Conservation (phyloP, 1,284 basidiomycete species). For the Sparassis latifolia region DNA sequence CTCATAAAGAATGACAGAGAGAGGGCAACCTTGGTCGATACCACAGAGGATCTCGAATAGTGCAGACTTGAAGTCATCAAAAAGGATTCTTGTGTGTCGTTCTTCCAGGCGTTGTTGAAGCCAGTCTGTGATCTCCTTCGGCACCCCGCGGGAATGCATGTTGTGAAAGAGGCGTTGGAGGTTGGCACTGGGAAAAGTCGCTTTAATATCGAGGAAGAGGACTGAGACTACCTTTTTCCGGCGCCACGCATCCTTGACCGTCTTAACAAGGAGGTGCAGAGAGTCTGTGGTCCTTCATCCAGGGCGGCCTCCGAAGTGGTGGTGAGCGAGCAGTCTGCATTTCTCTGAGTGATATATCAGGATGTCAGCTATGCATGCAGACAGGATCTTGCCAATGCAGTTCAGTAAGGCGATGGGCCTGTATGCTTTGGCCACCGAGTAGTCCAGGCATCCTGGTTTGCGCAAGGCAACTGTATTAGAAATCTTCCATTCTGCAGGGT, state of each 20-base stretch:
- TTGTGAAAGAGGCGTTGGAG: conserved; percentile 26
- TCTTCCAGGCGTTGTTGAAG: conserved; percentile 17
- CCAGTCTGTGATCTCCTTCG: conserved; percentile 18
- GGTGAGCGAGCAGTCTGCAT: conserved; percentile 16
- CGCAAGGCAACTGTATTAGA: conserved; percentile 29
- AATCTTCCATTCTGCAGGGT: conserved; percentile 26
- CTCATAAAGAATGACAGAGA: no score
- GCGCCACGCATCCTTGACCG: no score
- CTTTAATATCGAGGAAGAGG: no score
- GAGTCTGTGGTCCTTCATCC: conserved; percentile 32
- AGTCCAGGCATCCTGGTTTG: conserved; percentile 32
- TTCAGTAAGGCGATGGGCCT: no score
- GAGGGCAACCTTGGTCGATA: no score
- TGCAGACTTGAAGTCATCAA: conserved; percentile 25
- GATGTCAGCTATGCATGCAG: conserved; percentile 20
- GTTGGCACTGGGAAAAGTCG: conserved; percentile 30
- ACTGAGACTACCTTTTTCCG: conserved; percentile 25
- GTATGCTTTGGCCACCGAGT: no score
- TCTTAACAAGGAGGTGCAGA: conserved; percentile 26
- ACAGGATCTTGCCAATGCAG: conserved; percentile 23
- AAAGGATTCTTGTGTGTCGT: conserved; percentile 18
- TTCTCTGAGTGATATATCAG: conserved; percentile 17
- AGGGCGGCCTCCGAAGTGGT: conserved; percentile 30
- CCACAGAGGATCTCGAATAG: conserved; percentile 19
- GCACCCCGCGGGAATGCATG: conserved; percentile 23